Base-by-base conservation (phyloP, 768 basidiomycete species). In the Russula vinacea region DNA sequence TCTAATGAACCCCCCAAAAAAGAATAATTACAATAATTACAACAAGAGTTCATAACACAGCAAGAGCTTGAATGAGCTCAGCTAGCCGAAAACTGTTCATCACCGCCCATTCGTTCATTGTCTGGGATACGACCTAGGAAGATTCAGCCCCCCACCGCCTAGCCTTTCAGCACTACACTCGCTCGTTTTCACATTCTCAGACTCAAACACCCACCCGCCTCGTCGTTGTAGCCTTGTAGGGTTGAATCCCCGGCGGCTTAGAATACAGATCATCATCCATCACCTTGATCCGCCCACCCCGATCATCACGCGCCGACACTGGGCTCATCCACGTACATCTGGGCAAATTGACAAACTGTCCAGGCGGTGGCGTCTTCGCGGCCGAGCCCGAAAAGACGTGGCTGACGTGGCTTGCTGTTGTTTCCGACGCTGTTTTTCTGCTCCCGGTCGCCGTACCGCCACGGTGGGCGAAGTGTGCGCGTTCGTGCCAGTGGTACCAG, bases 401-500 rank as follows among this genome's bases (percentile, higher is more conserved):
- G n/a, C 14, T 7, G 5, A 29, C 50, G 32, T 57, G 64, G 53
- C 61, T 6, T 39, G 63, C 16, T 47, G 66, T 40, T 64, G 62
- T 14, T n/a, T n/a, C n/a, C n/a, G n/a, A n/a, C n/a, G n/a, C n/a
- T 39, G 45, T 14, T 54, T 51, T 26, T 22, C 47, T 33, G 47
- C 56, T 17, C 19, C 42, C 11, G 39, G 39, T 14, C n/a, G n/a
- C n/a, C 53, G 59, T n/a, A 2, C 32, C 3, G 13, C 58, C 1
- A n/a, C 26, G 11, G n/a, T 5, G 9, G 35, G 35, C 22, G 57
- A 13, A 13, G 51, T 7, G 11, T 2, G 26, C 17, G 32, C 35
- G 26, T 83, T 84, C 69, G n/a, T n/a, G n/a, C n/a, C n/a, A n/a
- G 83, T 86, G 50, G 92, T 79, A 2, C 89, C 90, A 7, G 90